Evolutionary conservation across 257 asterid species (phyloP), one percentile per base, ranked within the genome.

Genomic region (Solanum clarkiae): DNA sequence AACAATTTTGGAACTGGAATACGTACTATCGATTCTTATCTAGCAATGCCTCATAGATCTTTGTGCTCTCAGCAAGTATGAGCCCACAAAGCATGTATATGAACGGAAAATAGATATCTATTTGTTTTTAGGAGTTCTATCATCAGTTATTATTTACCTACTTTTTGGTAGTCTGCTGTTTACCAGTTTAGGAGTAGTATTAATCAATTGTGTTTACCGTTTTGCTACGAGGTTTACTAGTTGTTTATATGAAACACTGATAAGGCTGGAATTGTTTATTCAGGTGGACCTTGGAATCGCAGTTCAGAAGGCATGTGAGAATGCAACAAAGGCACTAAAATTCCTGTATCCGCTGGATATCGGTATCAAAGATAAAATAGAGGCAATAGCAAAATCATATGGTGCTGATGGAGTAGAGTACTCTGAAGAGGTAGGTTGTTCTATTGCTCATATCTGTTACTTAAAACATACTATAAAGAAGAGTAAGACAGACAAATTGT

Each of bases 351-450:
- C 98, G 53, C 86, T 96, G 87, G 98, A 97, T 83, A 87, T 82
- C 11, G 87, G 96, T 82, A 97, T 97, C 90, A 94, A 97, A 89
- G 97, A 94, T 88, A 97, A 96, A 90, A 97, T 97, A 80, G 97
- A 91, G 89, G 97, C 98, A 83, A 97, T 97, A 87, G 98, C 97
- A 9, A 95, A 91, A 87, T 96, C 99, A 77, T 96, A 97, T 84
- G 99, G 99, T 85, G 99, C 99, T 84, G 91, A 91, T 44, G 97
- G 98, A 2, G 97, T 97, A 54, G 98, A 97, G 89, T 97, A 95
- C 88, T 95, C 97, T 1, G 98, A 97, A 83, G 94, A 97, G 97
- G 99, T 97, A 88, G 47, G 5, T 45, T 47, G 17, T 84, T 56
- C 85, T 71, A 83, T 32, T 53, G 7, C 47, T 42, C 42, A 8